Conservation (phyloP, 2,329 filamentous ascomycete genomes). For the Trichoderma polysporum region DNA sequence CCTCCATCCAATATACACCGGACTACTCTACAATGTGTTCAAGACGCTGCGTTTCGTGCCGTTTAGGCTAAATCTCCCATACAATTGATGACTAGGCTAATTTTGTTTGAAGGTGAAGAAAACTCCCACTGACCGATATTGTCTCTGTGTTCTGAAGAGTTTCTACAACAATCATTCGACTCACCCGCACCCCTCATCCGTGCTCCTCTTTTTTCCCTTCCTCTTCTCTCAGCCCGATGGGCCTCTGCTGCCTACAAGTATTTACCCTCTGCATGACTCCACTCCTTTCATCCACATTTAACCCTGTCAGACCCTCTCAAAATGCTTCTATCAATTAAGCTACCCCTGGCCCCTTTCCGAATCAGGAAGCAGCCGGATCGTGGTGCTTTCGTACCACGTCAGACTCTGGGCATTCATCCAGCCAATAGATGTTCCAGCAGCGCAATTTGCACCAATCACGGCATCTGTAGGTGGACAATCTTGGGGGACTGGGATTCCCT, state of each 20-base stretch:
- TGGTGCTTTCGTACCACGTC: neutral
- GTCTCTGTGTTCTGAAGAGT: neutral
- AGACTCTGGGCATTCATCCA: neutral
- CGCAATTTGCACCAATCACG: neutral
- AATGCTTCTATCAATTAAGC: neutral
- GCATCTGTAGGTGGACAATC: neutral
- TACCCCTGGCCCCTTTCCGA: constrained; percentile 15
- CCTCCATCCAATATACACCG: neutral
- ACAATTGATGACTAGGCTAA: neutral
- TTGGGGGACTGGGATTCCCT: too few species aligned
- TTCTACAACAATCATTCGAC: neutral
- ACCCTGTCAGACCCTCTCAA: neutral
- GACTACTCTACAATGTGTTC: neutral
- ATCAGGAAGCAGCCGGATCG: constrained; percentile 10
- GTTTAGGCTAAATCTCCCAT: neutral
- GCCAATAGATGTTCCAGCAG: neutral
- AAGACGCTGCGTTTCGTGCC: neutral
- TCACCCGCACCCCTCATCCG: neutral
- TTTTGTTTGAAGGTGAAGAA: too few species aligned
- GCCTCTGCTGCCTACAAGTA: neutral
- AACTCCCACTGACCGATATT: neutral
- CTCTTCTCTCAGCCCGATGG: neutral
- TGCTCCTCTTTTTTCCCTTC: neutral
- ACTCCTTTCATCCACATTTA: neutral
- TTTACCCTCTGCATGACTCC: neutral